These are phyloP conservation scores for Elongisporangium undulatum DNA, from an alignment of 352 stramenopile species.

Conservation along the genomic window DNA sequence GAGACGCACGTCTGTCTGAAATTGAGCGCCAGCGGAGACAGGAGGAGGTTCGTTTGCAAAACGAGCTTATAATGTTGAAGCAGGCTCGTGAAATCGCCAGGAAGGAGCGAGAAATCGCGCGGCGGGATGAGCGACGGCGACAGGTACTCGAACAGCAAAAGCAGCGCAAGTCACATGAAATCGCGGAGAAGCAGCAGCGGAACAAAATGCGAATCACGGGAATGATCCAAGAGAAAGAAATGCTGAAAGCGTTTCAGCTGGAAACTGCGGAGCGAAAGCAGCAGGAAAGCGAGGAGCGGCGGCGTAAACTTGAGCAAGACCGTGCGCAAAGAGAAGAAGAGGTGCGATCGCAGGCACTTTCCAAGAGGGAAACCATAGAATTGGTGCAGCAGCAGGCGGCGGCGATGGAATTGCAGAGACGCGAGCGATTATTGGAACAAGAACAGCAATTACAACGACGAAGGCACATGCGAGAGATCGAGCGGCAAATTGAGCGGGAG, in stretches of 20 bases:
- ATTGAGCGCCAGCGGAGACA: conserved; percentile 45
- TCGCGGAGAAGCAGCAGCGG: conserved; percentile 53
- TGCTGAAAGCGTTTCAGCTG: conserved; percentile 37
- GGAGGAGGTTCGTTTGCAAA: conserved; percentile 49
- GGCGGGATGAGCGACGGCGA: conserved; percentile 33
- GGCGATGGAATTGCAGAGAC: conserved; percentile 45
- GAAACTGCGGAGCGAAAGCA: conserved; percentile 58
- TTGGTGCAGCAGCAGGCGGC: conserved; percentile 54
- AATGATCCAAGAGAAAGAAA: conserved; percentile 58
- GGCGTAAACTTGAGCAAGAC: conserved; percentile 36
- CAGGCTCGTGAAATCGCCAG: conserved; percentile 36
- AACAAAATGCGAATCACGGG: conserved; percentile 64
- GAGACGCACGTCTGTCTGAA: conserved; percentile 40
- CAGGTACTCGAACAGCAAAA: conserved; percentile 48
- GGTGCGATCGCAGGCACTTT: conserved; percentile 30
- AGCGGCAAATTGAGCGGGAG: conserved; percentile 48
- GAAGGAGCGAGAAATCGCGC: conserved; percentile 43
- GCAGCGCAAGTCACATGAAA: conserved; percentile 29
- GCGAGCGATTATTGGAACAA: conserved; percentile 39
- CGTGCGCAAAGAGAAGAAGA: conserved; percentile 43
- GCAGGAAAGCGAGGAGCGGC: conserved; percentile 52
- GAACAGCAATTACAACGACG: conserved; percentile 38
- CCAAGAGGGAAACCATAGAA: conserved; percentile 64
- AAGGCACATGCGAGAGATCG: conserved; percentile 33
- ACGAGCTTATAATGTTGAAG: conserved; percentile 35